These are phyloP conservation scores for Colletotrichum cereale DNA, from an alignment of 2,329 filamentous ascomycete genomes.

Conservation along the genomic window DNA sequence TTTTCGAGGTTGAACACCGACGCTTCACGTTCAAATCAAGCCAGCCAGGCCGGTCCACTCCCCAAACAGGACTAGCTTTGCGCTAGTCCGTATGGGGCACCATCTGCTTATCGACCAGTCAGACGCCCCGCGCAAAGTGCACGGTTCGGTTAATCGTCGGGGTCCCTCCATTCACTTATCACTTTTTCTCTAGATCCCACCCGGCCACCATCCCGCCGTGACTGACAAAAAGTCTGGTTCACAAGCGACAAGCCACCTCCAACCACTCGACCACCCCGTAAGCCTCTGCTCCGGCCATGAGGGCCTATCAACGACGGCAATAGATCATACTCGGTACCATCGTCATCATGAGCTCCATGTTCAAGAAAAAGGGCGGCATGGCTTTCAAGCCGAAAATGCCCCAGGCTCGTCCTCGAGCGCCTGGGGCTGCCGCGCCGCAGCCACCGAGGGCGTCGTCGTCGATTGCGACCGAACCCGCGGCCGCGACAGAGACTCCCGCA, in stretches of 20 bases:
- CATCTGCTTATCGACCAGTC: conserved; percentile 48
- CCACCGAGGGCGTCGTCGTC: conserved; percentile 46
- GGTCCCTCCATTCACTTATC: conserved; percentile 8
- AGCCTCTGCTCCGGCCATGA: conserved; percentile 20
- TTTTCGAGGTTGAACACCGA: conserved; percentile 56
- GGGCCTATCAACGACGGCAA: conserved; percentile 5
- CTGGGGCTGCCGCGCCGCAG: conserved; percentile 54
- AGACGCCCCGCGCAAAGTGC: conserved; percentile 32
- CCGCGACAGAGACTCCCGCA: conserved; percentile 1
- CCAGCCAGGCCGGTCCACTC: conserved; percentile 50
- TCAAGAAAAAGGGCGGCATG: conserved; percentile 73
- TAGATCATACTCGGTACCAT: conserved; percentile 10
- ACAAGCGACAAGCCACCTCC: conserved; percentile 10
- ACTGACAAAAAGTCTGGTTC: conserved; percentile 26
- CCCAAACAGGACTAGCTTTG: conserved; percentile 52
- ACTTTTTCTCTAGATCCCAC: conserved; percentile 31
- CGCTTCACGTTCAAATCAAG: conserved; percentile 49
- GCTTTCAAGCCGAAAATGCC: conserved; percentile 80
- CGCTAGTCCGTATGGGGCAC: conserved; percentile 49
- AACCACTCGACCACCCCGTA: conserved; percentile 4
- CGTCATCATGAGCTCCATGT: conserved; percentile 72
- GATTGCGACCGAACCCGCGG: conserved; percentile 21
- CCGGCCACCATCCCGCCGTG: conserved; percentile 12
- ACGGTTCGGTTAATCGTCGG: conserved; percentile 35
- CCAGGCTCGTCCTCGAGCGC: conserved; percentile 63